Conservation (phyloP, 83 land plant genomes). For the Isoetes engelmannii region DNA sequence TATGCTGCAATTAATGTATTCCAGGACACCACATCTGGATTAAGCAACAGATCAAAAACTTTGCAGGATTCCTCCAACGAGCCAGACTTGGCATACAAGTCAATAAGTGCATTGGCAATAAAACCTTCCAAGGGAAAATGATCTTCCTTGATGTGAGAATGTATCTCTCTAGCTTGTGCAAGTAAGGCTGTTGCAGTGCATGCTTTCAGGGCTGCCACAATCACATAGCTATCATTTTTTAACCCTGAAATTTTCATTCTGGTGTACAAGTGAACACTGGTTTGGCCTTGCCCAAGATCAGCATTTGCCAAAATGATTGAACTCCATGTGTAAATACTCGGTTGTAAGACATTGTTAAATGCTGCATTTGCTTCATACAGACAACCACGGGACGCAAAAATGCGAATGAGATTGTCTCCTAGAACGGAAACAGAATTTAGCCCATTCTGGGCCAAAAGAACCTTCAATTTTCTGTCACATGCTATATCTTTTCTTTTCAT, state of each 20-base stretch:
- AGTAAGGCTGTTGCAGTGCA: background rate
- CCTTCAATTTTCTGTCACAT: too few species aligned
- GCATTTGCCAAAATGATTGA: too few species aligned
- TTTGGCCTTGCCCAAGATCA: too few species aligned
- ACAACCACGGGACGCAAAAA: too few species aligned
- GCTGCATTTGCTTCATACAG: too few species aligned
- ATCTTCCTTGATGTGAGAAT: background rate
- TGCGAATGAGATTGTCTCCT: too few species aligned
- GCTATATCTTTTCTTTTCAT: too few species aligned
- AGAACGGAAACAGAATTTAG: too few species aligned
- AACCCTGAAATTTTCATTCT: conserved; percentile 7
- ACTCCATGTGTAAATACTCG: too few species aligned
- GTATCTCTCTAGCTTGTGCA: background rate
- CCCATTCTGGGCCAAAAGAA: too few species aligned
- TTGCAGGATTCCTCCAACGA: background rate
- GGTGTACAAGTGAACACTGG: too few species aligned
- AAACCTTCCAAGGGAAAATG: background rate
- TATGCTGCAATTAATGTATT: conserved; percentile 7
- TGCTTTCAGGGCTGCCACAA: background rate
- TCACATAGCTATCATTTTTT: background rate
- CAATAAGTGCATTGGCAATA: conserved; percentile 3
- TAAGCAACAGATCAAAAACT: background rate
- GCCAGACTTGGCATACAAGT: conserved; percentile 3
- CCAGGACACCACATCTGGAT: background rate
- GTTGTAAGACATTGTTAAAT: too few species aligned